Percentiles rank a stretch among this genome's conserved stretches.
These are phyloP conservation scores for Dactylellina leptospora DNA, from an alignment of 2,329 filamentous ascomycete genomes.

Conservation along the genomic window DNA sequence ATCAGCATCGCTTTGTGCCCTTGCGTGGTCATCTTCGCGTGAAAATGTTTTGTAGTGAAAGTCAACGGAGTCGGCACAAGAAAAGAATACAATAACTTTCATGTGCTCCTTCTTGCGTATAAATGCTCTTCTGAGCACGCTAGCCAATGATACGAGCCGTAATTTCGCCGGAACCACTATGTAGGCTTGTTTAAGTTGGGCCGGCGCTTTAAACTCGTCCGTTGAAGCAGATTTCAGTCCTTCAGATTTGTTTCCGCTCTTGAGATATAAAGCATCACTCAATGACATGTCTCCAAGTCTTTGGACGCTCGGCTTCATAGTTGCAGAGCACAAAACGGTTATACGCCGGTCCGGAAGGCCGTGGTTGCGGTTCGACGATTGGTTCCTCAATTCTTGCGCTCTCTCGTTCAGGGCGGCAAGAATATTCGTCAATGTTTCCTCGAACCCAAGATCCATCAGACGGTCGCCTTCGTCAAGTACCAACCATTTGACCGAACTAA, in stretches of 20 bases:
- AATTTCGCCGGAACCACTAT: conserved; percentile 87
- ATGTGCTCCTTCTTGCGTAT: conserved; percentile 87
- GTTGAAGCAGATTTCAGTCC: conserved; percentile 64
- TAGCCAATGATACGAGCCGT: conserved; percentile 84
- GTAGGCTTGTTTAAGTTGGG: conserved; percentile 93
- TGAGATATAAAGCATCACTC: conserved; percentile 88
- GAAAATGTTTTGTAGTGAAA: conserved; percentile 90
- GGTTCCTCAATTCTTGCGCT: conserved; percentile 8
- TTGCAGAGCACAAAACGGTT: conserved; percentile 93
- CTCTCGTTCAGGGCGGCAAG: conserved; percentile 70
- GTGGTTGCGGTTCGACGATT: not conserved
- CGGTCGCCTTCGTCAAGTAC: conserved; percentile 95
- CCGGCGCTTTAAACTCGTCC: conserved; percentile 78
- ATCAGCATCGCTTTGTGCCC: not conserved
- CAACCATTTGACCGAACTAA: conserved; percentile 90
- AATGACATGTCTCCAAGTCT: conserved; percentile 92
- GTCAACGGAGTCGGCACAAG: conserved; percentile 94
- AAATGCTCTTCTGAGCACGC: conserved; percentile 85
- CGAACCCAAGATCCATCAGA: conserved; percentile 98
- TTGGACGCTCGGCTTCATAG: conserved; percentile 97
- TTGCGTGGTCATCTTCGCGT: not conserved
- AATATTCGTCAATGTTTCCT: conserved; percentile 89
- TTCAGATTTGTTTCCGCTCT: conserved; percentile 58
- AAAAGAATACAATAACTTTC: conserved; percentile 97
- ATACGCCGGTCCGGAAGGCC: conserved; percentile 73